Base-by-base conservation (phyloP, 1,284 basidiomycete genomes). In the Cryptococcus floricola region DNA sequence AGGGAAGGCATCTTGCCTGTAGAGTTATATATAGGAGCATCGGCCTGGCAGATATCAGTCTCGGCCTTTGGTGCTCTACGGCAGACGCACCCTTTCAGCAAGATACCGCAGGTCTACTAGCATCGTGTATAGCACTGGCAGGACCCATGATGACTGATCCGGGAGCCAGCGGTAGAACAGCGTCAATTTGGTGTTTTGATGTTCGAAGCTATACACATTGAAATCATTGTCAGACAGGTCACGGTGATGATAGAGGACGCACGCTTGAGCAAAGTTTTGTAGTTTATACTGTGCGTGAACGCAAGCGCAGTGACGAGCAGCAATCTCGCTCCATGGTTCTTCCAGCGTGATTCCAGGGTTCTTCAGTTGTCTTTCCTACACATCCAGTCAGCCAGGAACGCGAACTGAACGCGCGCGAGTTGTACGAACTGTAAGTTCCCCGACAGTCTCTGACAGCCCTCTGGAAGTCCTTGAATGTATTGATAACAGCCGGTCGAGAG, bases 101-200 rank as follows among this genome's bases (percentile, higher is more conserved):
- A 93, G 80, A 68, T 89, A 87, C 50, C 90, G 80, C 53, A 93
- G 76, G 71, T 93, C 90, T 48, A 85, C 81, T 37, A 93, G 76
- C 31, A 91, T 82, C 9, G 87, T 85, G 68, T 91, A 92, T 31
- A 93, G 73, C 0, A 86, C 84, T 10, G 86, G 87, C 4, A 94
- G 75, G 18, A 87, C 86, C 91, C 91, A 94, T 4, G 88, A 85
- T 19, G 85, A 84, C 68, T 89, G 87, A 53, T 83, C 82, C 19
- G 81, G 80, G 59, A 93, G 87, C 77, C 85, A 92, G 16, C 86
- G 83, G 58, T 86, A 83, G 77, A 92, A 91, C 8, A 84, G 76
- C 28, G 87, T 88, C 47, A 74, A 54, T 2, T 73, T 56, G 8
- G 65, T 58, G 42, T 63, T 63, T 54, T 76, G 74, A 51, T 74